These are phyloP conservation scores for Backusella tuberculispora DNA, from an alignment of 192 early-diverging fungal species.

Conservation along the genomic window DNA sequence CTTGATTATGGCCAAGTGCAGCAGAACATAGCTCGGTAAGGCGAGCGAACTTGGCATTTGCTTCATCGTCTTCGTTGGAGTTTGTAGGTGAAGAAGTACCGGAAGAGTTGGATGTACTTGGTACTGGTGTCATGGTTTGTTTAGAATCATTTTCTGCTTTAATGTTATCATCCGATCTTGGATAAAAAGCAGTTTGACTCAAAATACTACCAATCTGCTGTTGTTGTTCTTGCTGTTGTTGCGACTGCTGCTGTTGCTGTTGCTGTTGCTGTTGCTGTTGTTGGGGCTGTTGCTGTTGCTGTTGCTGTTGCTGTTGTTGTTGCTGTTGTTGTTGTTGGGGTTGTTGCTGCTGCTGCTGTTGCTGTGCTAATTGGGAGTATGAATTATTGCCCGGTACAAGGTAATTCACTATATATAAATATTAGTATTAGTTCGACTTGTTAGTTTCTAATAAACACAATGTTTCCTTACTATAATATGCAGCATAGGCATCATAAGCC, in stretches of 20 bases:
- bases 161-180: background rate
- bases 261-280: no score
- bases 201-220: background rate
- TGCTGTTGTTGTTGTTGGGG: no score
- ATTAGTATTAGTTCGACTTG: background rate
- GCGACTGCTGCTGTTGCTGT: no score
- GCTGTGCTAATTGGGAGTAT: background rate
- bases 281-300: background rate
- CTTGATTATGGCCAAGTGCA: conserved; percentile 19
- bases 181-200: background rate
- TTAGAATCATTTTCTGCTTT: background rate
- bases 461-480: conserved; percentile 14
- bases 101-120: conserved; percentile 35
- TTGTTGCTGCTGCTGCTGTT: no score
- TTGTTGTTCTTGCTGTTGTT: background rate
- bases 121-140: conserved; percentile 38
- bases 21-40: conserved; percentile 32
- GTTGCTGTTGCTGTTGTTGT: no score
- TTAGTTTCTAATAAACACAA: background rate
- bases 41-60: conserved; percentile 18
- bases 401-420: background rate
- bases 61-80: conserved; percentile 25
- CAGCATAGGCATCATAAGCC: conserved; percentile 25
- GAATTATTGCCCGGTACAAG: background rate
- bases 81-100: conserved; percentile 33